Percentiles rank a stretch among this genome's conserved stretches.
Evolutionary conservation across 345 rosid species (phyloP).

Genomic region (Acer campestre): DNA sequence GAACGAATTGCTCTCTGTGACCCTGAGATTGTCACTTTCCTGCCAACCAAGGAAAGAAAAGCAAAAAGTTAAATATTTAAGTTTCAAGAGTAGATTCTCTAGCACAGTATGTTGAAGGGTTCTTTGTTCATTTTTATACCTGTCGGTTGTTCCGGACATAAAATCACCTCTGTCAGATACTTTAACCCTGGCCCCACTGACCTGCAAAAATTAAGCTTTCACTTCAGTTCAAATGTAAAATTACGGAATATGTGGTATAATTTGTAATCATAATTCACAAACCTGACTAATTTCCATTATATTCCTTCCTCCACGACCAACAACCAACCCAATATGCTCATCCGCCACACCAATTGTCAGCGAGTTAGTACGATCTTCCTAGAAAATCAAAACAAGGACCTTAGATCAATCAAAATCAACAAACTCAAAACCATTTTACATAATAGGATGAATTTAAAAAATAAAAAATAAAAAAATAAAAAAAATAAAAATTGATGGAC

Average conservation of each 20-base stretch:
- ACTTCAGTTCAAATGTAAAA: constrained; percentile 14
- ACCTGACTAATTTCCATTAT: constrained; percentile 98
- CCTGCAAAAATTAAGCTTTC: constrained; percentile 44
- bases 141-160: constrained; percentile 86
- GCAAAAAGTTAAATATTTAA: background rate
- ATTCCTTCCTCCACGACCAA: constrained; percentile 98
- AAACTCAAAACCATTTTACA: background rate
- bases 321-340: constrained; percentile 92
- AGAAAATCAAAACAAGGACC: constrained; percentile 25
- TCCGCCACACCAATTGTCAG: constrained; percentile 87
- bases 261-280: background rate
- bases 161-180: constrained; percentile 98
- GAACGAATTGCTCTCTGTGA: constrained; percentile 80
- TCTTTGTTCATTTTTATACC: constrained; percentile 43
- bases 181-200: constrained; percentile 90
- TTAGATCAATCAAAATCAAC: constrained; percentile 17
- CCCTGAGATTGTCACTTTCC: constrained; percentile 96
- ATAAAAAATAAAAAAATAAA: background rate
- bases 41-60: constrained; percentile 29
- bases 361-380: constrained; percentile 79
- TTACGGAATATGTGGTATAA: background rate
- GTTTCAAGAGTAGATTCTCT: background rate
- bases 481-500: background rate
- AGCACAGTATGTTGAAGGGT: background rate
- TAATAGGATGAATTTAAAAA: background rate